Base-by-base conservation (phyloP, 768 basidiomycete genomes). In the Pisolithus albus region DNA sequence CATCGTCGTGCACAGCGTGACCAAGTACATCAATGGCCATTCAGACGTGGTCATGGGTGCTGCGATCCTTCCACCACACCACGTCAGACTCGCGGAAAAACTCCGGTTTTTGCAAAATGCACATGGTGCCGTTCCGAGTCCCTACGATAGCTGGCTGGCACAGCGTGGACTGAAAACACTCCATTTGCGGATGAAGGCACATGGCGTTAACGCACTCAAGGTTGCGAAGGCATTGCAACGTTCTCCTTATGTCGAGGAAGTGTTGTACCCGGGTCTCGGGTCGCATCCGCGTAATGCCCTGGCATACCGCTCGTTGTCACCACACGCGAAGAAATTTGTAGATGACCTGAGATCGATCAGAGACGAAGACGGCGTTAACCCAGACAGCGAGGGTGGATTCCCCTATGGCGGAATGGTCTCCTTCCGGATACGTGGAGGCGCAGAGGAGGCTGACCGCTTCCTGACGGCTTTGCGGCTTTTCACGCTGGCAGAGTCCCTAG, bases 11-110 rank as follows among this genome's bases (percentile, higher is more conserved):
- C 92, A 96, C 73, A 79, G 76, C 21, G 74, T 93, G 39, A 91
- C 86, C 0, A 96, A 98, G 69, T 96, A 95, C 72, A 75, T 95
- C 62, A 90, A 92, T 63, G 95, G 95, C 0, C 94, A 96, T 70
- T 88, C 88, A 0, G 94, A 98, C 64, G 89, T 95, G 64, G 75
- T 96, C 60, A 89, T 93, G 80, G 94, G 94, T 40, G 83, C 84
- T 0, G 67, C 87, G 50, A 82, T 93, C 57, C 76, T 93, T 6
- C 83, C 88, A 7, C 59, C 75, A 0, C 74, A 75, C 48, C 78
- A 81, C 50, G 54, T 70, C 4, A 64, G 67, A 0, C 69, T 88
- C 49, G 64, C 70, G 1, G 63, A 78, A 6, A 78, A 75, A 48
- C 75, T 97, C 19, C 80, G 86, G 0, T 98, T 93, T 78, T 76